These are phyloP conservation scores for Fusarium goolgardi DNA, from an alignment of 2,329 filamentous ascomycete genomes.

Conservation along the genomic window DNA sequence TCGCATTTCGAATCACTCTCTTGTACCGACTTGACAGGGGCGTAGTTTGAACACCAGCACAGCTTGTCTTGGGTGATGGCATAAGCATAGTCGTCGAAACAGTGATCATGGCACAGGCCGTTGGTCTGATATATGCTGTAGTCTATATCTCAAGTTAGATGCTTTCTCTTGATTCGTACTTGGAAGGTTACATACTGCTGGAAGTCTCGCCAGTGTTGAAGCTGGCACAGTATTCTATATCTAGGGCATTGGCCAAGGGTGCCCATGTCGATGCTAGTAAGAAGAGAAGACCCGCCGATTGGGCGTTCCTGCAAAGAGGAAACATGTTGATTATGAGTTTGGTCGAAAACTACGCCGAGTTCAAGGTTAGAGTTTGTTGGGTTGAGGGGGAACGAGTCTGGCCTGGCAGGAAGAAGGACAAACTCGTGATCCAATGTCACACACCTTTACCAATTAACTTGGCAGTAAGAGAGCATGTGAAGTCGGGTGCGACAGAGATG, in stretches of 20 bases:
- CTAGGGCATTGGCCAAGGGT: conserved; percentile 43
- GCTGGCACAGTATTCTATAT: conserved; percentile 51
- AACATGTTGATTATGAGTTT: conserved; percentile 40
- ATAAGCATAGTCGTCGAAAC: conserved; percentile 69
- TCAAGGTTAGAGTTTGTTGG: conserved; percentile 22
- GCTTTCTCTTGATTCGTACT: not conserved
- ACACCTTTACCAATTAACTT: conserved; percentile 41
- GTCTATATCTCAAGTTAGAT: conserved; percentile 53
- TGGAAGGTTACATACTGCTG: conserved; percentile 47
- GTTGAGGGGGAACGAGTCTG: conserved; percentile 1
- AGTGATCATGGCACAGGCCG: conserved; percentile 73
- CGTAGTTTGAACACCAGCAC: conserved; percentile 82
- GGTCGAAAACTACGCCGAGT: conserved; percentile 23
- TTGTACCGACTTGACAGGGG: conserved; percentile 61
- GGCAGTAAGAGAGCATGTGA: conserved; percentile 28
- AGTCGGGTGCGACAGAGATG: conserved; percentile 39
- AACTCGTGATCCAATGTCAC: conserved; percentile 21
- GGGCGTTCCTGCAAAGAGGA: conserved; percentile 36
- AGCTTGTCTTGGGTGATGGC: conserved; percentile 72
- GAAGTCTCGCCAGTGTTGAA: conserved; percentile 52
- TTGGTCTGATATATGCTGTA: conserved; percentile 73
- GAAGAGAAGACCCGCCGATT: conserved; percentile 37
- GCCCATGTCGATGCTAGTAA: conserved; percentile 45
- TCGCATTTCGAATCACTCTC: conserved; percentile 63
- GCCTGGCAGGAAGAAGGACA: not conserved